A percentile compares a stretch with the other conserved stretches of the same genome.
These are phyloP conservation scores for Hevea brasiliensis DNA, from an alignment of 345 rosid genomes.

Conservation along the genomic window DNA sequence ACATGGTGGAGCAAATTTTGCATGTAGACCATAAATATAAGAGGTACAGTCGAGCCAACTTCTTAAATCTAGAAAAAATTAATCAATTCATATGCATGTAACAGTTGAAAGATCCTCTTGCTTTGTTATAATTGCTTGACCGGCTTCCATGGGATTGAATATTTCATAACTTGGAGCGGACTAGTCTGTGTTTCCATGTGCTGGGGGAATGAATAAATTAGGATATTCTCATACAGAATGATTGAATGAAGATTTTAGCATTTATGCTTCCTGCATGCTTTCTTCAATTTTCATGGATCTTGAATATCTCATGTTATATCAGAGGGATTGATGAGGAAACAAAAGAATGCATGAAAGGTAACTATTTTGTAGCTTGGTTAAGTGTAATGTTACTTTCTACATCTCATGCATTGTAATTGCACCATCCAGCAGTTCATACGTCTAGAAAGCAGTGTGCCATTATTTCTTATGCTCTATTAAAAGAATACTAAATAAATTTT, in stretches of 20 bases:
- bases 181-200: slow-evolving; percentile 7
- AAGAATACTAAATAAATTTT: background rate
- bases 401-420: too few relatives aligned
- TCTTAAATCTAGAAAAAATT: background rate
- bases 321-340: background rate
- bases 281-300: background rate
- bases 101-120: background rate
- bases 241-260: slow-evolving; percentile 14
- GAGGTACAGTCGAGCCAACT: background rate
- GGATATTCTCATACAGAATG: background rate
- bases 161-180: slow-evolving; percentile 18
- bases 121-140: background rate
- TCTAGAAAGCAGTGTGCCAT: background rate
- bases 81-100: background rate
- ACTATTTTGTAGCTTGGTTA: background rate
- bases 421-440: too few relatives aligned
- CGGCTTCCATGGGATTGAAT: slow-evolving; percentile 19
- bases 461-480: background rate
- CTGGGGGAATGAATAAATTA: too few relatives aligned
- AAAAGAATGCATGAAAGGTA: background rate
- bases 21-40: background rate
- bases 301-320: background rate
- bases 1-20: background rate
- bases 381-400: too few relatives aligned
- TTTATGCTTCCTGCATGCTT: background rate